Conservation (phyloP, 1,284 basidiomycete genomes). For the Apiotrichum mycotoxinovorans region DNA sequence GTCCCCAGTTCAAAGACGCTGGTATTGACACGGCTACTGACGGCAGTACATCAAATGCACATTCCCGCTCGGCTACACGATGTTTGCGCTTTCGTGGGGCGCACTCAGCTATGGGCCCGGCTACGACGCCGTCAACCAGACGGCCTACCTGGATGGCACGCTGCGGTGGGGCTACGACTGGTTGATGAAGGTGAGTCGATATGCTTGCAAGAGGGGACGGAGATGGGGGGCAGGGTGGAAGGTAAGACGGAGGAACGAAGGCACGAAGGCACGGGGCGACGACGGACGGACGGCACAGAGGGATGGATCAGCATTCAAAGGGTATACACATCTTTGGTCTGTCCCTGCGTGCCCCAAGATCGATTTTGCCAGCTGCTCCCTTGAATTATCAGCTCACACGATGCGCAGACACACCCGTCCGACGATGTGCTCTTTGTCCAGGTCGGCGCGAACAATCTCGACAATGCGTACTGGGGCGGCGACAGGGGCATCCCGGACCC, state of each 20-base stretch:
- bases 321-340: no score
- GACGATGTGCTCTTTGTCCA: constrained; percentile 72
- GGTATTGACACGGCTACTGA: not conserved
- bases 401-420: constrained; percentile 68
- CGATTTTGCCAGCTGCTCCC: no score
- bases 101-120: constrained; percentile 77
- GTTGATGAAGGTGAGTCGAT: constrained; percentile 69
- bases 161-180: constrained; percentile 86
- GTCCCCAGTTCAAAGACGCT: no score
- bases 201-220: no score
- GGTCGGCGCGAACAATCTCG: constrained; percentile 64
- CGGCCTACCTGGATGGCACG: constrained; percentile 80
- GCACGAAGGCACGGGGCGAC: no score
- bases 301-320: no score
- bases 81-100: constrained; percentile 83
- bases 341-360: not conserved
- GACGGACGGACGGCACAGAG: no score
- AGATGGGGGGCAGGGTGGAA: no score
- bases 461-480: constrained; percentile 74
- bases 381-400: not conserved
- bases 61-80: constrained; percentile 70
- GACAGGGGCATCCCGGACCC: constrained; percentile 71
- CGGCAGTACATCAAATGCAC: constrained; percentile 72
- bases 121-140: constrained; percentile 77
- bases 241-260: no score